Base-by-base conservation (phyloP, 2,329 filamentous ascomycete species). In the Cladosporium sp. region DNA sequence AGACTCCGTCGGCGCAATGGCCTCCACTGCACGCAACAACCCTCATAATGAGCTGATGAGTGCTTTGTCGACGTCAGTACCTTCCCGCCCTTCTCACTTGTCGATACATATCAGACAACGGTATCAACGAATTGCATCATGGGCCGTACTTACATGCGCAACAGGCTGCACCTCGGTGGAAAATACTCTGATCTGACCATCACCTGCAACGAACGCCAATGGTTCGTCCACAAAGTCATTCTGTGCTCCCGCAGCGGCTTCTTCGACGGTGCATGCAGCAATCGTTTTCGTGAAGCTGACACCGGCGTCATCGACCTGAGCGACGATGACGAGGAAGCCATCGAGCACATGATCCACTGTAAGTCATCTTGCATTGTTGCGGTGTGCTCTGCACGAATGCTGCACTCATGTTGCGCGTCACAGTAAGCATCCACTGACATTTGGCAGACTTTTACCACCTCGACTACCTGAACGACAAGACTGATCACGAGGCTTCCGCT, bases 151-250 rank as follows among this genome's bases (percentile, higher is more conserved):
- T 55, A 70, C 61, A 54, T 45, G 42, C 36, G 36, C 48, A 49
- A 53, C 59, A 73, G 71, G 32, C 66, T 73, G 36, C 66, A 71
- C 58, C 58, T 72, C 42, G 67, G 65, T 42, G 71, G 71, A 25
- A 72, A 71, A 62, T 80, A 78, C 65, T 77, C 76, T 57, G 78
- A 80, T 67, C 71, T 80, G 61, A 79, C 75, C 49, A 73, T 80
- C 65, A 69, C 70, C 51, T 78, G 74, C 70, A 75, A 76, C 58
- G 65, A 67, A 58, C 73, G 72, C 68, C 74, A 72, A 71, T 80
- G 77, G 69, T 68, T 67, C 25, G 77, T 78, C 10, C 78, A 80
- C 64, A 73, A 74, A 61, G 76, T 75, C 5, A 74, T 80, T 42
- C 66, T 80, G 48, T 79, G 77, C 66, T 77, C 77, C 36, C 69